These are phyloP conservation scores for Globisporangium iwayamae DNA, from an alignment of 352 stramenopile genomes.

Conservation along the genomic window DNA sequence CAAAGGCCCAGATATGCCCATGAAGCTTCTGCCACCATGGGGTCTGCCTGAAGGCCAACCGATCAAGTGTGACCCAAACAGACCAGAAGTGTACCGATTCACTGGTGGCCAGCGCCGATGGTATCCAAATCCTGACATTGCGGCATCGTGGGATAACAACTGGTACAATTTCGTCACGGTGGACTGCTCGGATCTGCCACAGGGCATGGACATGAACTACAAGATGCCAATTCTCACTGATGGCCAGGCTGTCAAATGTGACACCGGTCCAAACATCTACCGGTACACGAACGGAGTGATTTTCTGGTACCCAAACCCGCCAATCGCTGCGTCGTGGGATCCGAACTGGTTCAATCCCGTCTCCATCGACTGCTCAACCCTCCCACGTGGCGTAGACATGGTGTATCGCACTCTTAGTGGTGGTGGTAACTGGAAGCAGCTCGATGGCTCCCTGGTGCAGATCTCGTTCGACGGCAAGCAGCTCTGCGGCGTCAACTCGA, in stretches of 20 bases:
- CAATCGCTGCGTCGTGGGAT: conserved; percentile 11
- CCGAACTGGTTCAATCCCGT: conserved; percentile 7
- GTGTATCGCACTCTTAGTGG: neutral
- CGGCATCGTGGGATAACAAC: conserved; percentile 21
- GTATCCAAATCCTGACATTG: conserved; percentile 23
- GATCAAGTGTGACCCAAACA: conserved; percentile 15
- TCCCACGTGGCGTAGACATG: conserved; percentile 2
- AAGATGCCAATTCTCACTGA: no score
- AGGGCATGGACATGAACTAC: no score
- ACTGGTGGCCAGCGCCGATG: conserved; percentile 13
- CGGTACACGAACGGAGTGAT: conserved; percentile 16
- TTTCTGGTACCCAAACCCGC: conserved; percentile 7
- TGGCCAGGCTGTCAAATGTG: conserved; percentile 6
- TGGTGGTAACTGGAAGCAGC: conserved; percentile 11
- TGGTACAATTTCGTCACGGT: conserved; percentile 11
- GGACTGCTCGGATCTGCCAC: conserved; percentile 13
- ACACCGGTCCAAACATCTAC: neutral
- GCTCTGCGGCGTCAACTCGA: conserved; percentile 26
- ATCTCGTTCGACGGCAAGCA: conserved; percentile 27
- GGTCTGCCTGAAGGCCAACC: conserved; percentile 8
- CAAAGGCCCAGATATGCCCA: conserved; percentile 1
- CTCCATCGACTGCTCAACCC: conserved; percentile 10
- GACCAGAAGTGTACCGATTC: conserved; percentile 13
- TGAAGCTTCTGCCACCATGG: conserved; percentile 7
- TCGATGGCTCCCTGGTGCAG: conserved; percentile 22